Conservation (phyloP, 2,329 filamentous ascomycete species). For the Lachnellula willkommii region DNA sequence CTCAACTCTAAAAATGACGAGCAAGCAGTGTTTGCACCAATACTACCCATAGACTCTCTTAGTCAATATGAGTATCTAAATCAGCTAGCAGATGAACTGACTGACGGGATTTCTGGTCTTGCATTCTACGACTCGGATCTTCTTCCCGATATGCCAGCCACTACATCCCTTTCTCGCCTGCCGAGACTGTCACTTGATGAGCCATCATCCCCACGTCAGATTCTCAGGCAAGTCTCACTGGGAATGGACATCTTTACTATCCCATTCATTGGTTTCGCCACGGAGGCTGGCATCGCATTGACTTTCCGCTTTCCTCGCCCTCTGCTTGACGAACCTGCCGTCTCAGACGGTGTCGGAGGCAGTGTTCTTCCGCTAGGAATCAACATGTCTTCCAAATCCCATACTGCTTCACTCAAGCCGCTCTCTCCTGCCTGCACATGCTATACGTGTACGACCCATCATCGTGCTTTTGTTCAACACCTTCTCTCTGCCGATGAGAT, state of each 20-base stretch:
- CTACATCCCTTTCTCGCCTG: conserved; percentile 49
- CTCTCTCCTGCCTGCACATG: conserved; percentile 64
- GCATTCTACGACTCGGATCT: conserved; percentile 73
- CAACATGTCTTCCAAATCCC: conserved; percentile 66
- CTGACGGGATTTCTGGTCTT: conserved; percentile 57
- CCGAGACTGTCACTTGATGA: conserved; percentile 71
- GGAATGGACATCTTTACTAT: conserved; percentile 78
- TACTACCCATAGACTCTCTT: conserved; percentile 69
- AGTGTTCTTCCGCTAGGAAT: conserved; percentile 55
- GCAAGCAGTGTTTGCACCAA: conserved; percentile 53
- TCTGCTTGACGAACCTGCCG: conserved; percentile 8
- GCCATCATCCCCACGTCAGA: conserved; percentile 65
- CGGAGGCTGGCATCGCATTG: conserved; percentile 81
- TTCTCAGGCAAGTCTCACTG: conserved; percentile 68
- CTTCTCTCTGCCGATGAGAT: conserved; percentile 88
- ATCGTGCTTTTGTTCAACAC: conserved; percentile 83
- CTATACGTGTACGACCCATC: conserved; percentile 78
- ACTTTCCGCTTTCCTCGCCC: conserved; percentile 66
- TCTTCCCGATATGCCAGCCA: conserved; percentile 59
- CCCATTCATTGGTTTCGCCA: conserved; percentile 67
- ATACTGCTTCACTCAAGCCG: conserved; percentile 59
- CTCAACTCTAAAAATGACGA: conserved; percentile 38
- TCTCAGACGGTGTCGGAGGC: conserved; percentile 10
- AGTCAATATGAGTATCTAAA: conserved; percentile 77
- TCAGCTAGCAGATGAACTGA: conserved; percentile 60